These are phyloP conservation scores for Magnusiomyces suaveolens DNA, from an alignment of 1,139 yeast species.

Conservation along the genomic window DNA sequence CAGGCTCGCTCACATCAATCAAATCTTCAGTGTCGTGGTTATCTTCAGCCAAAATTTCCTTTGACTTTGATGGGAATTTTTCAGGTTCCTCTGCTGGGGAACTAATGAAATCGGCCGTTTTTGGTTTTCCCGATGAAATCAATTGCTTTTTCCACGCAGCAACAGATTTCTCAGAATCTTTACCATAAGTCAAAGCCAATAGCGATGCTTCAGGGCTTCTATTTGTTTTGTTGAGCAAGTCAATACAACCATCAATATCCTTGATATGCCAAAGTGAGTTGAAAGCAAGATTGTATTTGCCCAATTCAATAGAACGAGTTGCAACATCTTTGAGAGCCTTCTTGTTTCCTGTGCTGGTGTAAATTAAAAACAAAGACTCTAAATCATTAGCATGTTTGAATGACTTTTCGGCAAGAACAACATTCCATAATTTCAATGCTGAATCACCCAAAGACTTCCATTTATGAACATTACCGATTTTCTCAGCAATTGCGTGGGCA, in stretches of 20 bases:
- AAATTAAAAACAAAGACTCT: constrained; percentile 69
- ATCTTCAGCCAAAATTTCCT: constrained; percentile 19
- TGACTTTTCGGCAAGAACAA: constrained; percentile 70
- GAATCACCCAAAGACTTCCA: constrained; percentile 92
- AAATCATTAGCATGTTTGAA: constrained; percentile 74
- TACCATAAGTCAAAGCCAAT: constrained; percentile 66
- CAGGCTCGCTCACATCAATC: constrained; percentile 22
- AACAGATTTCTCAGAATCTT: constrained; percentile 42
- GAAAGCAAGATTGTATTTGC: constrained; percentile 85
- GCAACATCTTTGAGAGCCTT: constrained; percentile 50
- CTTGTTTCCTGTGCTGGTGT: constrained; percentile 71
- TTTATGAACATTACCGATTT: constrained; percentile 47
- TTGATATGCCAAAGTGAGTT: constrained; percentile 85
- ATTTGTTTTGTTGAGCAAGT: constrained; percentile 57
- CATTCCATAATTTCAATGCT: constrained; percentile 68
- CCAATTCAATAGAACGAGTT: constrained; percentile 51
- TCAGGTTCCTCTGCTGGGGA: constrained; percentile 26
- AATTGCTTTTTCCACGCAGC: constrained; percentile 60
- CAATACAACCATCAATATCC: constrained; percentile 53
- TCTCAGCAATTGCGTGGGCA: constrained; percentile 62
- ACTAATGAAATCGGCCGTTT: constrained; percentile 42
- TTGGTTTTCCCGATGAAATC: constrained; percentile 41
- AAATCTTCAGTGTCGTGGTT: constrained; percentile 17
- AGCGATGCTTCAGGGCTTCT: constrained; percentile 80
- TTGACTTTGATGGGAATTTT: constrained; percentile 28